Percentiles rank a stretch among this genome's conserved stretches.
These are phyloP conservation scores for Mimosa pudica DNA, from an alignment of 306 rosid species.

Conservation along the genomic window DNA sequence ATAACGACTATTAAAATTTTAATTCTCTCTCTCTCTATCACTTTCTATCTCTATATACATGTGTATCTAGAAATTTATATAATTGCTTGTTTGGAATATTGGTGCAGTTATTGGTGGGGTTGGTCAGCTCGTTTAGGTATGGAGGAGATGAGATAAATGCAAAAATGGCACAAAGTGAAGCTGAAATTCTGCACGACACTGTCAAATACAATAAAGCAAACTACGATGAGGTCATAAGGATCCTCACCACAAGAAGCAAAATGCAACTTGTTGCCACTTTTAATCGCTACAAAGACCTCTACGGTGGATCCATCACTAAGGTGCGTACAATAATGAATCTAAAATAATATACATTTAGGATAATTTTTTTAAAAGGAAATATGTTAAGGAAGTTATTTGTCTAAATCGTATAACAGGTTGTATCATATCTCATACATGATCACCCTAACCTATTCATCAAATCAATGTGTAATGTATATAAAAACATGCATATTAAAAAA, in stretches of 20 bases:
- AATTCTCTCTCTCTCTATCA: too few species aligned
- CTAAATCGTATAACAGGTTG: too few species aligned
- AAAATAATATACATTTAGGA: too few species aligned
- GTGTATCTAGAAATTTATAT: too few species aligned
- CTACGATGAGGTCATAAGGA: constrained; percentile 67
- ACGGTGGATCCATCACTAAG: constrained; percentile 72
- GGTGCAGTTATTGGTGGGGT: constrained; percentile 65
- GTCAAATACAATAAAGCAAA: constrained; percentile 53
- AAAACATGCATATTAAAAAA: too few species aligned
- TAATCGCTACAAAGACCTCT: constrained; percentile 70
- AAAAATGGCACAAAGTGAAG: constrained; percentile 58
- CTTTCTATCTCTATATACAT: too few species aligned
- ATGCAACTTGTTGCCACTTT: constrained; percentile 71
- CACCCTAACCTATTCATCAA: too few species aligned
- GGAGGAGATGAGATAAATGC: constrained; percentile 54
- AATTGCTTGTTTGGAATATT: neutral
- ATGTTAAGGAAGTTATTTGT: too few species aligned
- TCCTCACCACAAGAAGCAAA: constrained; percentile 74
- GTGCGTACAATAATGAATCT: constrained; percentile 13
- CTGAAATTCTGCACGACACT: constrained; percentile 64
- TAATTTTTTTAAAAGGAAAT: too few species aligned
- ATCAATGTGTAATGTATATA: too few species aligned
- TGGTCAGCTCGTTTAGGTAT: constrained; percentile 61
- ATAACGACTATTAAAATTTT: too few species aligned
- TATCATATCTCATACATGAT: too few species aligned